Evolutionary conservation across 768 basidiomycete species (phyloP), one percentile per base, ranked within the genome.

Genomic region (Calocybe gangraenosa): DNA sequence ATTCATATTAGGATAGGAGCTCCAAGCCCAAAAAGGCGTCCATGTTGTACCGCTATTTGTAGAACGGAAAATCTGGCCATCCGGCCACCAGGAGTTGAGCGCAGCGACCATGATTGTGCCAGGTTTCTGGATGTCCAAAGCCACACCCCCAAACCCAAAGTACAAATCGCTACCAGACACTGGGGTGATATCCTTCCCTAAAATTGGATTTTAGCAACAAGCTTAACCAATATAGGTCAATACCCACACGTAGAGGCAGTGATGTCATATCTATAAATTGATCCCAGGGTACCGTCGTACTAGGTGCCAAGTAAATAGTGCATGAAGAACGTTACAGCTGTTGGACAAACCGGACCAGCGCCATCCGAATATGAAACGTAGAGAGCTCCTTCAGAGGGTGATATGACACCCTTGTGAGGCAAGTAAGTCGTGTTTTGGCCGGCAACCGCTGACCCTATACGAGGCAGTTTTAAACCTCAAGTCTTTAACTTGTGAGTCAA

Each of bases 101-200:
- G 81, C 79, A 35, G 81, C 79, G 9, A 82, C 81, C 82, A 84
- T 82, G 52, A 84, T 59, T 9, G 78, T 82, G 0, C 81, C 81
- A 15, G 81, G 79, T 40, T 65, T 71, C 51, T 81, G 78, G 9
- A 74, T 51, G 51, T 85, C 82, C 37, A 85, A 74, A 4, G 79
- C 68, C 2, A 83, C 62, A 23, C 81, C 81, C 35, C 80, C 79
- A 48, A 82, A 82, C 3, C 82, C 79, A 52, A 80, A 81, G 55
- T 74, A 77, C 19, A 81, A 68, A 47, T 78, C 70, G 42, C 71
- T 62, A n/a, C 78, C 79, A 22, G 73, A 70, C 3, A 75, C 78
- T 0, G 82, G 82, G 0, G 82, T 81, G 46, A 85, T 79, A 49
- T 83, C 69, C 9, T 74, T 79, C 76, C 80, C 72, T 70, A 9